Conservation (phyloP, 2,329 filamentous ascomycete species). For the Talaromyces sp. region DNA sequence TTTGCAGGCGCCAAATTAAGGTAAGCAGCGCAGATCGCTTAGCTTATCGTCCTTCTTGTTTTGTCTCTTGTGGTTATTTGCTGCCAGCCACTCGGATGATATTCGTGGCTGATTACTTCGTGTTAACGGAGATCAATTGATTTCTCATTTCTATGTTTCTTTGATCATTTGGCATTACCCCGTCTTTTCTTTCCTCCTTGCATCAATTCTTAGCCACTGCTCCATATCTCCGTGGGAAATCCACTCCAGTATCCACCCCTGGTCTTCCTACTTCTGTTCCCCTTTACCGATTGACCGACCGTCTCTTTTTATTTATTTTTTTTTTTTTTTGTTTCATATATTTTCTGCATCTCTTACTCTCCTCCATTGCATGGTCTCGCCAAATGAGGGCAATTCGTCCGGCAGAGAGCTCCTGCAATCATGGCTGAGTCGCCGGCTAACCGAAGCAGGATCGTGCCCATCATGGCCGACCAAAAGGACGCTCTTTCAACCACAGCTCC, state of each 20-base stretch:
- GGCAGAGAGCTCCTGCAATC: conserved; percentile 32
- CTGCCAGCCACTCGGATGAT: not conserved
- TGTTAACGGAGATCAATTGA: not conserved
- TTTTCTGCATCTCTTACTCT: not conserved
- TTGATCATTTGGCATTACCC: not conserved
- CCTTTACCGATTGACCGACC: conserved; percentile 19
- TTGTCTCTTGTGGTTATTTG: not conserved
- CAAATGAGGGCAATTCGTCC: conserved; percentile 39
- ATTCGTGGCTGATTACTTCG: not conserved
- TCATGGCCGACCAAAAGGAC: conserved; percentile 33
- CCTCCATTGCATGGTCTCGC: conserved; percentile 17
- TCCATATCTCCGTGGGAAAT: conserved; percentile 8
- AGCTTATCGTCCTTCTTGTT: not conserved
- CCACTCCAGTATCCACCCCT: conserved; percentile 5
- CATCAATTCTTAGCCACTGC: conserved; percentile 2
- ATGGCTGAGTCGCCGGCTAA: conserved; percentile 40
- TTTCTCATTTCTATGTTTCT: not conserved
- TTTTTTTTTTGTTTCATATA: conserved; percentile 20
- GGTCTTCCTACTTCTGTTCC: not conserved
- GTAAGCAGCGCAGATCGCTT: not conserved
- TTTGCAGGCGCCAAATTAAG: not conserved
- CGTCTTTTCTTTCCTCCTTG: conserved; percentile 7
- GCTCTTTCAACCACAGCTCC: conserved; percentile 23
- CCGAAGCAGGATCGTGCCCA: conserved; percentile 45
- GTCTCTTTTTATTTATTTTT: conserved; percentile 15